Evolutionary conservation across 2,329 filamentous ascomycete genomes (phyloP).

Genomic region (Ophiostoma perfectum): DNA sequence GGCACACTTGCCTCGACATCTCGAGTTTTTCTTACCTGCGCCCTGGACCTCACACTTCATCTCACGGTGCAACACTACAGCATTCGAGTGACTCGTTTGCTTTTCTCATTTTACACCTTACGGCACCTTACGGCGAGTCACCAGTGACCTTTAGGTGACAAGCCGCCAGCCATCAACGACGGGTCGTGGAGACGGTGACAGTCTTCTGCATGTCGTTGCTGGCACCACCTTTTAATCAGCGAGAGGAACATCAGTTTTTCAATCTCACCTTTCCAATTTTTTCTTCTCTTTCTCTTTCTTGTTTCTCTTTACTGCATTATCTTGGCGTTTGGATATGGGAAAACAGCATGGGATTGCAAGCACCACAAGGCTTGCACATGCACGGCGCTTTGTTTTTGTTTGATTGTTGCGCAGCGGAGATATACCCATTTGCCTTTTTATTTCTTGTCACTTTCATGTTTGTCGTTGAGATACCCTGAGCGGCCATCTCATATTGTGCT

Average conservation of each 20-base stretch:
- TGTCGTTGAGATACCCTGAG: conserved; percentile 4
- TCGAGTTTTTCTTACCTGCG: no score
- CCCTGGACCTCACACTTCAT: no score
- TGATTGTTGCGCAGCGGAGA: neutral
- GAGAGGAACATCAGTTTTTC: neutral
- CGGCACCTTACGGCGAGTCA: neutral
- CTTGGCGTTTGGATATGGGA: neutral
- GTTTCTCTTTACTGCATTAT: neutral
- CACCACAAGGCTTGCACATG: conserved; percentile 1
- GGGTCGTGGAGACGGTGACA: neutral
- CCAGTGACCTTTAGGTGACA: neutral
- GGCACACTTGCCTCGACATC: no score
- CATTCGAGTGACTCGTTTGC: no score
- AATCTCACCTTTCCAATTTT: neutral
- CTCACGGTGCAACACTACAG: no score
- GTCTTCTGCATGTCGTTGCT: neutral
- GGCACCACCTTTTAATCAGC: neutral
- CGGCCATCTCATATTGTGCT: neutral
- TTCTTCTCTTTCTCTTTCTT: neutral
- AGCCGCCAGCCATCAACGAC: neutral
- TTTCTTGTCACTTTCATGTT: neutral
- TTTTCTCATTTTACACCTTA: no score
- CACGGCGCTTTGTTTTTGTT: neutral
- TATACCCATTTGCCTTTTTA: conserved; percentile 10
- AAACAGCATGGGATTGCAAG: neutral